Conservation (phyloP, 257 asterid genomes). For the Mentha longifolia region DNA sequence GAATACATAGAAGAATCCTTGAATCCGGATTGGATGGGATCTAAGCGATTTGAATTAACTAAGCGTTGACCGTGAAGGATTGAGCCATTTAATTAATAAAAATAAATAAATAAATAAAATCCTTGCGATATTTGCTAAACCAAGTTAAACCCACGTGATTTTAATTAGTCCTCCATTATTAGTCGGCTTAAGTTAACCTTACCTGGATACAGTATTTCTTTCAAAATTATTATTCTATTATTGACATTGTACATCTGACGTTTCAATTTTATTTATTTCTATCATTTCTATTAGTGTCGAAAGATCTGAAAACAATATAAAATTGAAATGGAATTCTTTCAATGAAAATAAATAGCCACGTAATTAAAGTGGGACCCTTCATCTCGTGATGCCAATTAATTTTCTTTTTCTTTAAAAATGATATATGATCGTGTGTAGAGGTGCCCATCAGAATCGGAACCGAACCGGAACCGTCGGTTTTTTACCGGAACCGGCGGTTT, state of each 20-base stretch:
- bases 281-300: too few relatives aligned
- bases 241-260: background rate
- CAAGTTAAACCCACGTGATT: slow-evolving; percentile 41
- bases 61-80: slow-evolving; percentile 29
- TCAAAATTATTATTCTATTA: background rate
- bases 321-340: background rate
- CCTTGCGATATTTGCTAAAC: slow-evolving; percentile 36
- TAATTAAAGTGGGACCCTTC: background rate
- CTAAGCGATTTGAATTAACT: background rate
- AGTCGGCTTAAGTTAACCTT: slow-evolving; percentile 44
- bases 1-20: background rate
- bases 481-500: too few relatives aligned
- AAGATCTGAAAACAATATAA: background rate
- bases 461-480: too few relatives aligned
- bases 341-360: background rate
- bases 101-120: too few relatives aligned
- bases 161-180: slow-evolving; percentile 5
- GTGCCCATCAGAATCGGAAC: too few relatives aligned
- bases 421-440: too few relatives aligned
- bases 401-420: background rate
- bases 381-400: background rate
- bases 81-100: background rate
- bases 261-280: background rate
- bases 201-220: slow-evolving; percentile 15
- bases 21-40: slow-evolving; percentile 20